A percentile compares a stretch with the other conserved stretches of the same genome.
Evolutionary conservation across 1,284 basidiomycete genomes (phyloP).

Genomic region (Malassezia japonica): DNA sequence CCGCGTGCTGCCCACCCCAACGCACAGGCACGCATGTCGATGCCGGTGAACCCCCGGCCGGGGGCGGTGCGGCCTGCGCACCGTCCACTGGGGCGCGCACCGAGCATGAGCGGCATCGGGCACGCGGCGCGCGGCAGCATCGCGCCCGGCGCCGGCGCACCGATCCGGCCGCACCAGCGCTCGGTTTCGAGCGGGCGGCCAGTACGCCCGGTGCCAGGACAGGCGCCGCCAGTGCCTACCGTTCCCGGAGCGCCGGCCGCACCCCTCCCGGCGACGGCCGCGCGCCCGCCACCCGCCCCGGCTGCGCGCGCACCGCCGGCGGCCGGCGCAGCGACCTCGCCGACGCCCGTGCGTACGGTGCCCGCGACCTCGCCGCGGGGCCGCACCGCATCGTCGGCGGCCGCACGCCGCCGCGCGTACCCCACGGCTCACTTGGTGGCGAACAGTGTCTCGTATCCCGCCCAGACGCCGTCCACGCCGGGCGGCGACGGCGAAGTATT

Average conservation of each 20-base stretch:
- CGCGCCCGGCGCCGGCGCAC: background rate
- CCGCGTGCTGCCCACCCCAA: constrained; percentile 40
- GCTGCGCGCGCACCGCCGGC: background rate
- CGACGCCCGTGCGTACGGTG: background rate
- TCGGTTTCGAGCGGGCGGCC: background rate
- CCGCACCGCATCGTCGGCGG: constrained; percentile 48
- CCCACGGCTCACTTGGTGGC: constrained; percentile 49
- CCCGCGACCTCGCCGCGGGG: constrained; percentile 17
- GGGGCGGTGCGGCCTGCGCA: background rate
- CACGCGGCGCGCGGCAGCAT: background rate
- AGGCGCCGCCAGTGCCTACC: too few relatives aligned
- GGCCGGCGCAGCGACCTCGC: background rate
- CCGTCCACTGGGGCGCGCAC: background rate
- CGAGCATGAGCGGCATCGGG: background rate
- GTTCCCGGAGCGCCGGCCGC: background rate
- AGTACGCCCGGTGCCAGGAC: background rate
- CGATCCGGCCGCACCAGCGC: background rate
- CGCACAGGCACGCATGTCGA: constrained; percentile 41
- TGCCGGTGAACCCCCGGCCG: constrained; percentile 22
- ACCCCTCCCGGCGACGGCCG: background rate
- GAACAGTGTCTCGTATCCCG: constrained; percentile 43
- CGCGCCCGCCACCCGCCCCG: background rate
- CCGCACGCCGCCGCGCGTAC: constrained; percentile 50
- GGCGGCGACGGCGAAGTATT: constrained; percentile 1
- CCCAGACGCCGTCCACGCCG: background rate